These are phyloP conservation scores for Paraphaeosphaeria minitans DNA, from an alignment of 2,329 filamentous ascomycete genomes.

Conservation along the genomic window DNA sequence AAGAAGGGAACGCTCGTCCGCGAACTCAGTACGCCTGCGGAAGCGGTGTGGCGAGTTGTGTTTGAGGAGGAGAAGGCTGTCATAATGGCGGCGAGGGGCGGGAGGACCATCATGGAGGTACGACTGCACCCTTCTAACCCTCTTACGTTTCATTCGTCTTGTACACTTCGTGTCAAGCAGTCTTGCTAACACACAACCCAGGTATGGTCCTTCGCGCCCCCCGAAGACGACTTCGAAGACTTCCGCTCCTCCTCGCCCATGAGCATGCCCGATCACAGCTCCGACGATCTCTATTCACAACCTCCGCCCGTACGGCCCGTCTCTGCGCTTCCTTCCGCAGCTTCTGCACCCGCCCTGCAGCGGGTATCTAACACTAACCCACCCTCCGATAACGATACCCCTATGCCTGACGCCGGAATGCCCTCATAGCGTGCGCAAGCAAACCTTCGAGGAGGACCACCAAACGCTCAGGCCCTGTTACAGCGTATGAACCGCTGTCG, in stretches of 20 bases:
- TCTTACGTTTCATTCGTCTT: not conserved
- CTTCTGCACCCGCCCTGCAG: conserved; percentile 26
- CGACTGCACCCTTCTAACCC: conserved; percentile 38
- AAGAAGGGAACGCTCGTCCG: conserved; percentile 89
- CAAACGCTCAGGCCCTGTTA: not conserved
- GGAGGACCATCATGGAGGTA: conserved; percentile 97
- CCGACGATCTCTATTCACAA: conserved; percentile 26
- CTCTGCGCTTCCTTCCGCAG: conserved; percentile 34
- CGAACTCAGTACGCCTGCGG: conserved; percentile 87
- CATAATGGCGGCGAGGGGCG: conserved; percentile 84
- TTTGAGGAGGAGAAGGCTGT: conserved; percentile 99
- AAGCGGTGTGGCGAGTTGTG: conserved; percentile 96
- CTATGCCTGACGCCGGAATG: conserved; percentile 37
- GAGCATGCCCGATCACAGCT: conserved; percentile 49
- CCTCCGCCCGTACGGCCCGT: conserved; percentile 26
- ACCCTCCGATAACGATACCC: conserved; percentile 22
- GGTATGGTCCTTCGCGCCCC: conserved; percentile 95
- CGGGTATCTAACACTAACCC: not conserved
- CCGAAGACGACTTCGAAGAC: conserved; percentile 57
- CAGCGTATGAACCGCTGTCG: not conserved
- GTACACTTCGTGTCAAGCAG: not conserved
- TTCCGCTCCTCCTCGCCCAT: conserved; percentile 49
- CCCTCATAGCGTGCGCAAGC: conserved; percentile 1
- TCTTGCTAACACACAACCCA: conserved; percentile 46
- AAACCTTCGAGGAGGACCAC: not conserved